Base-by-base conservation (phyloP, 78 protist species). In the Planoprotostelium fungivorum region DNA sequence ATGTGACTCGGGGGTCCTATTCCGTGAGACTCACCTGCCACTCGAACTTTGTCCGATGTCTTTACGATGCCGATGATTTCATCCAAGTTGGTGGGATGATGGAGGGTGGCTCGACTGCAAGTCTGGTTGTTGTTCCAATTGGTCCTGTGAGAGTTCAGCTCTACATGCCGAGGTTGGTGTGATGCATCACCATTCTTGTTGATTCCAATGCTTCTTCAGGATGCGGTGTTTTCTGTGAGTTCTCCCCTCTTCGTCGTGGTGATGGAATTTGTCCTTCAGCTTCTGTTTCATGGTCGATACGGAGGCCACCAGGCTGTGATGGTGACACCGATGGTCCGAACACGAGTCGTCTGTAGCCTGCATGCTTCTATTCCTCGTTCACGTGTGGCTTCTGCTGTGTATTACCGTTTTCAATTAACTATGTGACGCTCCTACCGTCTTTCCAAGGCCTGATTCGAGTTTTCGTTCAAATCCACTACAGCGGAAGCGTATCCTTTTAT, bases 61-160 rank as follows among this genome's bases (percentile, higher is more conserved):
- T 51, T 51, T 5, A 51, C 73, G 16, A 51, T 51, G 73, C 16
- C 73, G 31, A 51, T 16, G 73, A 51, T 51, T 51, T 51, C 73
- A 51, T 51, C 73, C 31, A 51, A 16, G 73, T 51, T 51, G 5
- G 73, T 51, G 16, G 73, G 73, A 16, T 51, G 73, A 5, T 51
- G 5, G 5, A 51, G 5, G 73, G 5, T 51, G 5, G 73, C 73
- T 25, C 16, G 5, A 16, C 16, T 51, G 16, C 73, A 51, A 51
- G 73, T 51, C 73, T 51, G 73, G 73, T 51, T 51, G 73, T 51
- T 51, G 73, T 51, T 51, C 73, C 73, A 51, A 51, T 51, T 51
- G 73, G 16, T 51, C 73, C 73, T 51, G 73, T 51, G 73, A 51
- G 16, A 25, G 73, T 51, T 51, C 31, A 51, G 73, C 16, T 51